These are phyloP conservation scores for Colletotrichum euphorbiae DNA, from an alignment of 2,329 filamentous ascomycete species.

Conservation along the genomic window DNA sequence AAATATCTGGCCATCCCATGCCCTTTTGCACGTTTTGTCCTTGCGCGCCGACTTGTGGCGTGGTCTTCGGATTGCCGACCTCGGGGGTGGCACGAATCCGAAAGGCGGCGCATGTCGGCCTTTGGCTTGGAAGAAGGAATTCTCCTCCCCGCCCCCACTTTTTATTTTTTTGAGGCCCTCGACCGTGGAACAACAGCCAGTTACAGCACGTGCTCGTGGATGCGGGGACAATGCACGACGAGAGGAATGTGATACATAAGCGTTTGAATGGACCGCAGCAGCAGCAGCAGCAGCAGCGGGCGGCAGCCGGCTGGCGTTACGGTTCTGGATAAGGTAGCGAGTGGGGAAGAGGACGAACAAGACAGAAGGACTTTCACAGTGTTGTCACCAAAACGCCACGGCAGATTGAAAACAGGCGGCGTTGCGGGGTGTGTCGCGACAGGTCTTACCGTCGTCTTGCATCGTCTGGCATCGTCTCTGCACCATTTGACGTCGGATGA, in stretches of 20 bases:
- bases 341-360: background rate
- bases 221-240: slow-evolving; percentile 20
- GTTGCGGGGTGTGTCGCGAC: background rate
- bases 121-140: background rate
- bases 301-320: background rate
- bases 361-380: background rate
- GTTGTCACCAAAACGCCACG: background rate
- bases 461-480: background rate
- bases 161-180: slow-evolving; percentile 34
- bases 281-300: background rate
- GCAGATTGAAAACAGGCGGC: slow-evolving; percentile 19
- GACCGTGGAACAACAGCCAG: slow-evolving; percentile 30
- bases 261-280: slow-evolving; percentile 3
- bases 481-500: background rate
- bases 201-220: slow-evolving; percentile 23
- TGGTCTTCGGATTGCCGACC: background rate
- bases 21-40: background rate
- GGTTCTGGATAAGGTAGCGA: background rate
- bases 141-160: background rate
- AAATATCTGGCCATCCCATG: slow-evolving; percentile 19
- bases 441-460: slow-evolving; percentile 5
- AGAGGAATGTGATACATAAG: slow-evolving; percentile 6
- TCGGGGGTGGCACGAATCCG: background rate
- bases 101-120: slow-evolving; percentile 10
- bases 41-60: too few species aligned